Conservation (phyloP, 331 rosid species). For the Malus hybrid region DNA sequence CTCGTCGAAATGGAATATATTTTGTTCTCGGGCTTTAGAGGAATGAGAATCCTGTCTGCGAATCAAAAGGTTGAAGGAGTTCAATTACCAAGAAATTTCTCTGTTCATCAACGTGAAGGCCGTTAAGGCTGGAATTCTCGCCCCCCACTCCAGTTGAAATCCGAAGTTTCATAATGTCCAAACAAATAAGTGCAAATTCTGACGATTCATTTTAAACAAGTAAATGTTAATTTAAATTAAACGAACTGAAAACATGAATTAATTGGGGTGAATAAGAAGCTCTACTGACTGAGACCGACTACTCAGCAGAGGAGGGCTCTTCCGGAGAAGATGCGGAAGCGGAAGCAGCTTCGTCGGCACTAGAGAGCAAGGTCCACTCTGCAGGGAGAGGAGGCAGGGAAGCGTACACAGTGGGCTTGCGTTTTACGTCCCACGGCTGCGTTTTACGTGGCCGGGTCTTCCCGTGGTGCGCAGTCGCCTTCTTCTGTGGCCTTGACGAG, state of each 20-base stretch:
- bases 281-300: not conserved
- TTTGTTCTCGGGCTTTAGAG: too few species aligned
- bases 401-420: constrained; percentile 64
- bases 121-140: too few species aligned
- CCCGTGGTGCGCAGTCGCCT: constrained; percentile 83
- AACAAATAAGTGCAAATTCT: not conserved
- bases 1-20: too few species aligned
- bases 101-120: too few species aligned
- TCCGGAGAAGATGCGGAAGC: constrained; percentile 15
- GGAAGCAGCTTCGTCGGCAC: constrained; percentile 8
- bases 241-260: not conserved
- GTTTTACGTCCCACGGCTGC: constrained; percentile 70
- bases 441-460: constrained; percentile 81
- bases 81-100: too few species aligned
- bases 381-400: constrained; percentile 72
- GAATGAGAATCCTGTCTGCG: too few species aligned
- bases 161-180: not conserved
- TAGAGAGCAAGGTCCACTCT: constrained; percentile 45
- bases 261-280: not conserved
- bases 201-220: not conserved
- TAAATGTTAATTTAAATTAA: not conserved
- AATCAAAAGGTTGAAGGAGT: too few species aligned
- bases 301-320: constrained; percentile 10
- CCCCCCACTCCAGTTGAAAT: too few species aligned
- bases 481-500: constrained; percentile 87